Evolutionary conservation across 495 filamentous ascomycete genomes (phyloP).

Genomic region (Polyplosphaeria fusca): DNA sequence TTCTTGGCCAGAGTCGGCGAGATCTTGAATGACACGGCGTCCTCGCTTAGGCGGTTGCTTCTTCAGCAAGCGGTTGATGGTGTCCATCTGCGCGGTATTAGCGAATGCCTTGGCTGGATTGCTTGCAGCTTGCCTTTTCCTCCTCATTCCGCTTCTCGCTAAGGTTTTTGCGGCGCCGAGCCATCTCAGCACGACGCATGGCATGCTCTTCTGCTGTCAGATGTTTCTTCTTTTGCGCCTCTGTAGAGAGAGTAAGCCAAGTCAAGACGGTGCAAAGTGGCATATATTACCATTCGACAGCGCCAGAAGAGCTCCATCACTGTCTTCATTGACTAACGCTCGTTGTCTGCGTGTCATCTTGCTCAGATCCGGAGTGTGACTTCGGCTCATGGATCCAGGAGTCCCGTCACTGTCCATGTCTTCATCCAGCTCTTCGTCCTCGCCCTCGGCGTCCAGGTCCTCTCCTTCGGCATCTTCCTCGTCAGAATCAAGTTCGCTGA

Average conservation of each 20-base stretch:
- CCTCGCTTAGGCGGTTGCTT: slow-evolving; percentile 90
- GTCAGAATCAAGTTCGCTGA: slow-evolving; percentile 31
- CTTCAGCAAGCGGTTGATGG: slow-evolving; percentile 93
- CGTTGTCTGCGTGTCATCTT: slow-evolving; percentile 87
- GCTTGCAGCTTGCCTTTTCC: slow-evolving; percentile 71
- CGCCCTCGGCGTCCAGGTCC: slow-evolving; percentile 50
- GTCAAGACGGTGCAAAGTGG: no score
- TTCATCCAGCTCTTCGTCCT: slow-evolving; percentile 49
- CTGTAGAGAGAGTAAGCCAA: slow-evolving; percentile 44
- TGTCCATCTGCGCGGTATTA: slow-evolving; percentile 71
- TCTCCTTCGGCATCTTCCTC: slow-evolving; percentile 53
- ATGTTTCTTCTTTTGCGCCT: slow-evolving; percentile 89
- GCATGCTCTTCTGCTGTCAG: slow-evolving; percentile 91
- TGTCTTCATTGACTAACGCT: slow-evolving; percentile 63
- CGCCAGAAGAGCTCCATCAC: slow-evolving; percentile 70
- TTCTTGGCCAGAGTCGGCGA: slow-evolving; percentile 55
- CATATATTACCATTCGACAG: slow-evolving; percentile 82
- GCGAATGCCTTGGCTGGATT: slow-evolving; percentile 3
- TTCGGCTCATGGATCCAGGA: slow-evolving; percentile 52
- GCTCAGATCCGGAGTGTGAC: slow-evolving; percentile 72
- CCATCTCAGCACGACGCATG: slow-evolving; percentile 96
- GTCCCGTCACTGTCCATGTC: slow-evolving; percentile 64
- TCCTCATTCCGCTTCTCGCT: slow-evolving; percentile 97
- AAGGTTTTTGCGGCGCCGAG: slow-evolving; percentile 88
- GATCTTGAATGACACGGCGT: slow-evolving; percentile 48